These are phyloP conservation scores for Marchantia paleacea DNA, from an alignment of 225 moss, liverwort and hornwort genomes.

Conservation along the genomic window DNA sequence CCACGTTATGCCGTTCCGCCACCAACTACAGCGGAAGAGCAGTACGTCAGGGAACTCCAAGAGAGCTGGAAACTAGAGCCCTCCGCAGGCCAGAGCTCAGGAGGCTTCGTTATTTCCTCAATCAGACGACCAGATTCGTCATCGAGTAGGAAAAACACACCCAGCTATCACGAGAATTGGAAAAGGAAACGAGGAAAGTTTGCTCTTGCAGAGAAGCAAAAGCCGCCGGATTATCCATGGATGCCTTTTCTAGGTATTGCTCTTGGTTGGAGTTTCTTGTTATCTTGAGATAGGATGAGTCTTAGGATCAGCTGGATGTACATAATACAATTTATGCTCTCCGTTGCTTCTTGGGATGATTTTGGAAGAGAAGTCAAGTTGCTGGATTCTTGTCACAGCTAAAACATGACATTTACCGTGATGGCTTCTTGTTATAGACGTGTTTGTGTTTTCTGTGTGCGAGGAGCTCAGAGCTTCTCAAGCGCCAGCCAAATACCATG, in stretches of 20 bases:
- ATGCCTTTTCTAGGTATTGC: conserved; percentile 48
- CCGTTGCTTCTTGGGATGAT: too few relatives aligned
- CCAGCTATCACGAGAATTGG: conserved; percentile 43
- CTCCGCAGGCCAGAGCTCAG: background rate
- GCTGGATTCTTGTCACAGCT: too few relatives aligned
- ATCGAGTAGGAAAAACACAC: conserved; percentile 28
- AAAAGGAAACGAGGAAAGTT: conserved; percentile 48
- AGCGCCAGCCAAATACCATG: conserved; percentile 50
- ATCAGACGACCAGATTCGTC: conserved; percentile 24
- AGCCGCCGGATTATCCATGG: conserved; percentile 43
- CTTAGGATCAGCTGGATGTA: background rate
- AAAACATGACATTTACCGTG: too few relatives aligned
- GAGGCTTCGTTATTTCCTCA: conserved; percentile 23
- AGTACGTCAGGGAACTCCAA: background rate
- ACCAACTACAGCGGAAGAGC: background rate
- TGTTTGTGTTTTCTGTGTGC: conserved; percentile 8
- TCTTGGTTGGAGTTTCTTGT: background rate
- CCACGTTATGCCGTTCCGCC: background rate
- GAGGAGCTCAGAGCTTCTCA: conserved; percentile 57
- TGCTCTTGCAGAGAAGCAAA: conserved; percentile 45
- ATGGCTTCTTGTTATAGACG: background rate
- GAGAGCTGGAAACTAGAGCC: conserved; percentile 3
- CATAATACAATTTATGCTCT: background rate
- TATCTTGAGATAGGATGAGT: background rate
- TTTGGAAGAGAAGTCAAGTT: too few relatives aligned